phyloP scores from a whole-genome alignment of 164 flowering plant genomes.

The Dillenia turbinata region DNA sequence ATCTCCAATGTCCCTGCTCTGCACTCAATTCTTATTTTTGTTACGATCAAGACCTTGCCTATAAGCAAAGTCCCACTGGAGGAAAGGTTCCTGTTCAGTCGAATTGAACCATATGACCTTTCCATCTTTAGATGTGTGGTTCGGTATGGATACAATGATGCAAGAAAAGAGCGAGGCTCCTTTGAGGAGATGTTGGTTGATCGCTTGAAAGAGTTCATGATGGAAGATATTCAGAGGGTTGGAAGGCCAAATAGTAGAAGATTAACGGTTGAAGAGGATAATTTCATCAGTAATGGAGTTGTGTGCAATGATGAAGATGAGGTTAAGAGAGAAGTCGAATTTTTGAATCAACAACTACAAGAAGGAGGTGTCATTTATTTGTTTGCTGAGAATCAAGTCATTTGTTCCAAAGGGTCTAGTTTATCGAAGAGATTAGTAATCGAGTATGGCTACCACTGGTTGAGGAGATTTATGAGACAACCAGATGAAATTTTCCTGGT shows the following conservation, averaged over 20 bases:
- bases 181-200: constrained; percentile 10
- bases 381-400: constrained; percentile 18
- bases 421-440: constrained; percentile 8
- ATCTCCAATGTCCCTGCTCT: constrained; percentile 16
- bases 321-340: constrained; percentile 6
- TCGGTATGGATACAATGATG: constrained; percentile 25
- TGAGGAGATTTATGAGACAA: constrained; percentile 6
- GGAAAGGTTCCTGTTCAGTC: constrained; percentile 24
- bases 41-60: constrained; percentile 22
- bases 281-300: neutral
- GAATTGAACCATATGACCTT: constrained; percentile 6
- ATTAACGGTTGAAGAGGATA: neutral
- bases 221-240: neutral
- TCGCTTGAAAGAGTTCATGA: constrained; percentile 9
- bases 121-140: constrained; percentile 21
- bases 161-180: neutral
- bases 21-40: constrained; percentile 21
- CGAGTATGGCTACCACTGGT: constrained; percentile 10
- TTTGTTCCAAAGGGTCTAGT: constrained; percentile 9
- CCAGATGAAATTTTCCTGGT: constrained; percentile 5
- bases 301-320: neutral
- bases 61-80: constrained; percentile 15
- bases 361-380: constrained; percentile 13
- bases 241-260: neutral
- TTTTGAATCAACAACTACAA: constrained; percentile 6